Percentiles rank a stretch among this genome's conserved stretches.
These are phyloP conservation scores for Pyricularia grisea DNA, from an alignment of 2,329 filamentous ascomycete species.

Conservation along the genomic window DNA sequence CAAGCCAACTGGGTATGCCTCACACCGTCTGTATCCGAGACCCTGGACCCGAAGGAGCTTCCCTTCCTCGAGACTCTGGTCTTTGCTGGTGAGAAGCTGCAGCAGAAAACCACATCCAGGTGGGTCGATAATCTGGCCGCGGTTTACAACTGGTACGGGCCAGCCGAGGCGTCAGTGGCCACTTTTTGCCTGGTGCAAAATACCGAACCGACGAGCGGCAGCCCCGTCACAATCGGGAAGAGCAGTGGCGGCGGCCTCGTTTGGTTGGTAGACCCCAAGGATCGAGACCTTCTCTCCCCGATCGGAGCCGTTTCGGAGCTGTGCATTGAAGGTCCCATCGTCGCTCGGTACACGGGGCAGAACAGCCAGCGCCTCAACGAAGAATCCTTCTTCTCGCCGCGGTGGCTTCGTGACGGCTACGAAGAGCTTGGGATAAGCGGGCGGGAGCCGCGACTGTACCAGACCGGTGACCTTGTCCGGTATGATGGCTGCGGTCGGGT, in stretches of 20 bases:
- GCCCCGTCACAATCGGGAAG: not conserved
- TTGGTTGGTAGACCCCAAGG: not conserved
- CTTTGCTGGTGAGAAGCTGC: not conserved
- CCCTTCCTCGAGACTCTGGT: not conserved
- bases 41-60: not conserved
- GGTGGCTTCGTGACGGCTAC: not conserved
- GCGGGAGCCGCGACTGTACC: not conserved
- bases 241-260: not conserved
- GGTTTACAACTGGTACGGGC: not conserved
- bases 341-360: not conserved
- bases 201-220: not conserved
- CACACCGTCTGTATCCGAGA: not conserved
- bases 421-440: not conserved
- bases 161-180: not conserved
- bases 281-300: not conserved
- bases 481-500: not conserved
- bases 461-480: not conserved
- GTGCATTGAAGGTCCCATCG: not conserved
- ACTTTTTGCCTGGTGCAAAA: not conserved
- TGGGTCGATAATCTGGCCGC: not conserved
- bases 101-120: not conserved
- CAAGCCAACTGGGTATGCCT: not conserved
- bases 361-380: not conserved
- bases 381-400: not conserved
- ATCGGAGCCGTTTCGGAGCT: not conserved